Evolutionary conservation across 345 rosid genomes (phyloP), one percentile per base, ranked within the genome.

Genomic region (Syzygium aqueum): DNA sequence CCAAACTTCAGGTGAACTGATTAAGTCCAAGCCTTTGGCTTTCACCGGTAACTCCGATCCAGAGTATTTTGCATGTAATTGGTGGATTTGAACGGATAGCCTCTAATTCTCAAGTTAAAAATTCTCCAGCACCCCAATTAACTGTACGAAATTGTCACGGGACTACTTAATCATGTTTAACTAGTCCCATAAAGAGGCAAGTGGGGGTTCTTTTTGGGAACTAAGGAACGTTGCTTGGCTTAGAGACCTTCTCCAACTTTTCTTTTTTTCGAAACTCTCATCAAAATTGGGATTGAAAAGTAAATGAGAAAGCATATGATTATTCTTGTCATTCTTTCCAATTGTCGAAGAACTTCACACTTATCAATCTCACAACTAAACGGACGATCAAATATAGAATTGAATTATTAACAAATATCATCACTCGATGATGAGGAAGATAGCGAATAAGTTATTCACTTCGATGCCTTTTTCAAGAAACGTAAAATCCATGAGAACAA

Each of bases 1-100:
- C 7, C 23, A 53, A 67, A 2, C 25, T 33, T 23, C 3, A 1
- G 0, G 0, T 2, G 78, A 67, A 67, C 3, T 0, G 2, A 3
- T 67, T 65, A 17, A 33, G 43, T 33, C 46, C 11, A 67, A 67
- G 46, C 5, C 7, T 33, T 1, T 33, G 11, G 3, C 43, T 0
- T 67, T 0, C 10, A 2, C 3, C 4, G 6, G 6, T 8, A 21
- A 21, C 6, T 2, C 17, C 33, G 3, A 30, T 65, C 22, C 11
- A 28, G 19, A 28, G 22, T 11, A 33, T 16, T 30, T 67, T 33
- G 12, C 6, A 33, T 4, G 23, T 33, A 17, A 67, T 33, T 67
- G 46, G 43, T 19, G 25, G 13, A 67, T 33, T 67, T 9, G 22
- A 16, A 19, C 11, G 19, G 7, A 30, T 2, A 28, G 77, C 30